These are phyloP conservation scores for Colletotrichum lindemuthianum DNA, from an alignment of 2,329 filamentous ascomycete genomes.

Conservation along the genomic window DNA sequence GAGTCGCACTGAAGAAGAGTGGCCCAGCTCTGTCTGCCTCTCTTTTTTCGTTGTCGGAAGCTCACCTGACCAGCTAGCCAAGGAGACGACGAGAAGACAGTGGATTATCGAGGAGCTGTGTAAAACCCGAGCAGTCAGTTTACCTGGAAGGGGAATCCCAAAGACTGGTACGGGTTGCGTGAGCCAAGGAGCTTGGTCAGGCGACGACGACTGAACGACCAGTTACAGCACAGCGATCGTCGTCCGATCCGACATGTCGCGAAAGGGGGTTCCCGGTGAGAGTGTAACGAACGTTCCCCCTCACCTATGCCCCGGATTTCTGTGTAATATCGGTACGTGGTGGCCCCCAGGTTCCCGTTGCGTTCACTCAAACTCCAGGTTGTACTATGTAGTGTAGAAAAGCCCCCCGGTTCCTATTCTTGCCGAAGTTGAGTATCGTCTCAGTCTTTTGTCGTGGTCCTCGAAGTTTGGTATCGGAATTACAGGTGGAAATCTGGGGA, in stretches of 20 bases:
- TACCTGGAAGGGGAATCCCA: slow-evolving; percentile 7
- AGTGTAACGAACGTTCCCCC: slow-evolving; percentile 17
- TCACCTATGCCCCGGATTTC: slow-evolving; percentile 20
- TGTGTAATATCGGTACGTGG: slow-evolving; percentile 1
- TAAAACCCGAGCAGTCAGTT: slow-evolving; percentile 1
- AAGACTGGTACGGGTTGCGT: slow-evolving; percentile 33
- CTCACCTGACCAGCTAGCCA: slow-evolving; percentile 4
- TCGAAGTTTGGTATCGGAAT: slow-evolving; percentile 4
- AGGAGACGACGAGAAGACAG: neutral
- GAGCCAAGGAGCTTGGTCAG: slow-evolving; percentile 34
- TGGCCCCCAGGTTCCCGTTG: neutral
- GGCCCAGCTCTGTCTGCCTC: neutral
- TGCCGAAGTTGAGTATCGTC: slow-evolving; percentile 23
- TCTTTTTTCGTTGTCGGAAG: slow-evolving; percentile 3
- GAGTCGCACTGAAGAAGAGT: slow-evolving; percentile 8
- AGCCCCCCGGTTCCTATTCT: slow-evolving; percentile 26
- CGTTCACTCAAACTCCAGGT: slow-evolving; percentile 15
- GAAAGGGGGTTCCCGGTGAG: slow-evolving; percentile 18
- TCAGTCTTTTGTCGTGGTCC: neutral
- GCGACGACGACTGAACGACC: slow-evolving; percentile 25
- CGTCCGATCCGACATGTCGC: slow-evolving; percentile 25
- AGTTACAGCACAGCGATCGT: slow-evolving; percentile 29
- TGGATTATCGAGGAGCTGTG: neutral
- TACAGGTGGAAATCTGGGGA: slow-evolving; percentile 27
- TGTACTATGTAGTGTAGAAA: neutral